These are phyloP conservation scores for Nemania sp. DNA, from an alignment of 2,329 filamentous ascomycete species.

Conservation along the genomic window DNA sequence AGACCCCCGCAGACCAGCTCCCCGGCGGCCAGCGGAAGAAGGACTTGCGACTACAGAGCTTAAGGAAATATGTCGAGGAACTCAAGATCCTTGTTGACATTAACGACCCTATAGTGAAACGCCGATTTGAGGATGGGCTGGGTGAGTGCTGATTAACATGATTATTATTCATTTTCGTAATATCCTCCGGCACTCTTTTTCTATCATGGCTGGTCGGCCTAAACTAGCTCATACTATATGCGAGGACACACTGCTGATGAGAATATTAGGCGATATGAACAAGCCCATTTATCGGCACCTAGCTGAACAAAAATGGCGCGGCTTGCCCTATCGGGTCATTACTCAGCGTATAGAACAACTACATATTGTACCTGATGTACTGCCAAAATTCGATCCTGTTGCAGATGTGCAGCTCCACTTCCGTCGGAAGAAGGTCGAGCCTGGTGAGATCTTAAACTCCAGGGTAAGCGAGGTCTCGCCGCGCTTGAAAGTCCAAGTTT, in stretches of 20 bases:
- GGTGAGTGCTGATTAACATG: slow-evolving; percentile 67
- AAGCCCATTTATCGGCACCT: slow-evolving; percentile 96
- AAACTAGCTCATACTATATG: too few species aligned
- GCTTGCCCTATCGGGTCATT: slow-evolving; percentile 82
- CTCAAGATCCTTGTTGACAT: slow-evolving; percentile 93
- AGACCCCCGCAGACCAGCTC: slow-evolving; percentile 66
- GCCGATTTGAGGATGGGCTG: slow-evolving; percentile 89
- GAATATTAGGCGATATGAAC: slow-evolving; percentile 84
- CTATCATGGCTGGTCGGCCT: neutral
- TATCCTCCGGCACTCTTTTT: neutral
- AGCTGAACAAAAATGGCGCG: slow-evolving; percentile 87
- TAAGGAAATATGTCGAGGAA: slow-evolving; percentile 78
- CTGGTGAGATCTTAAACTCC: slow-evolving; percentile 83
- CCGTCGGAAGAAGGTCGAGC: slow-evolving; percentile 73
- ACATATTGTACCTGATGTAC: slow-evolving; percentile 86
- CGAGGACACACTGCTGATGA: slow-evolving; percentile 36
- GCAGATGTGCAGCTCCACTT: slow-evolving; percentile 88
- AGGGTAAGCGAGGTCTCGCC: slow-evolving; percentile 78
- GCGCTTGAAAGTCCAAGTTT: slow-evolving; percentile 84
- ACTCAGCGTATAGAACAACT: slow-evolving; percentile 89
- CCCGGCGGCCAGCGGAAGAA: slow-evolving; percentile 74
- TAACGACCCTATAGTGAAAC: slow-evolving; percentile 94
- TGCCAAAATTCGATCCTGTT: slow-evolving; percentile 81
- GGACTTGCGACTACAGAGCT: slow-evolving; percentile 73
- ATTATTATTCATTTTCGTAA: too few species aligned